Percentiles rank a stretch among this genome's conserved stretches.
These are phyloP conservation scores for Cutaneotrichosporon cutaneum DNA, from an alignment of 1,284 basidiomycete genomes.

Conservation along the genomic window DNA sequence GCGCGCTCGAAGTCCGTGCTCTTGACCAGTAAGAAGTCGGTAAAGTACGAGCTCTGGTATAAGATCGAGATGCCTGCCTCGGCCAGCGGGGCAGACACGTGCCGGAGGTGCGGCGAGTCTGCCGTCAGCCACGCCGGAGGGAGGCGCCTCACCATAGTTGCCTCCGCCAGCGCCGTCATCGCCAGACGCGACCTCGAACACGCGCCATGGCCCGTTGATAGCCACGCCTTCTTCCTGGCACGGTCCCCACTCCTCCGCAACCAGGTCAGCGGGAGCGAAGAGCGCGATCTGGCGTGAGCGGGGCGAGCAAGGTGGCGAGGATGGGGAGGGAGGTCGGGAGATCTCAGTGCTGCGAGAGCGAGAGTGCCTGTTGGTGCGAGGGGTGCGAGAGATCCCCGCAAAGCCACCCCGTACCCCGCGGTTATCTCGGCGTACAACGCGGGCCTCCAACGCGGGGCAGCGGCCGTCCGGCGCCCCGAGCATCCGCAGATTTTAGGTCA, in stretches of 20 bases:
- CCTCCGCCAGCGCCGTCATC: conserved; percentile 31
- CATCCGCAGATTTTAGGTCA: background rate
- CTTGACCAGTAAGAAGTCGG: conserved; percentile 72
- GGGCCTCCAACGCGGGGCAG: no score
- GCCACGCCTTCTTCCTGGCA: conserved; percentile 26
- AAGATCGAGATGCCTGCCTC: conserved; percentile 76
- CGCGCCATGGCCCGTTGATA: conserved; percentile 44
- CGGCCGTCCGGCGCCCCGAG: no score
- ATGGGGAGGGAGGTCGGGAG: background rate
- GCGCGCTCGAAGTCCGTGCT: conserved; percentile 39
- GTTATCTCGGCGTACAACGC: background rate
- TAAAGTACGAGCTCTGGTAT: conserved; percentile 80
- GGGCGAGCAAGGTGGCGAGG: background rate
- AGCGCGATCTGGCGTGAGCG: conserved; percentile 38
- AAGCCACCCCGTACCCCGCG: no score
- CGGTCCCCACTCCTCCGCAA: conserved; percentile 35
- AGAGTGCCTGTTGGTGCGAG: no score
- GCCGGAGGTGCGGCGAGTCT: conserved; percentile 59
- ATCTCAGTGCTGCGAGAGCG: no score
- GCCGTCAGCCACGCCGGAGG: conserved; percentile 7
- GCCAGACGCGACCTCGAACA: conserved; percentile 46
- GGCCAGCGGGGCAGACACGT: conserved; percentile 73
- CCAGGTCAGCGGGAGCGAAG: conserved; percentile 37
- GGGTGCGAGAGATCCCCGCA: background rate
- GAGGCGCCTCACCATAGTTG: conserved; percentile 40